Evolutionary conservation across 495 filamentous ascomycete genomes (phyloP).

Genomic region (Penicillium flavigenum): DNA sequence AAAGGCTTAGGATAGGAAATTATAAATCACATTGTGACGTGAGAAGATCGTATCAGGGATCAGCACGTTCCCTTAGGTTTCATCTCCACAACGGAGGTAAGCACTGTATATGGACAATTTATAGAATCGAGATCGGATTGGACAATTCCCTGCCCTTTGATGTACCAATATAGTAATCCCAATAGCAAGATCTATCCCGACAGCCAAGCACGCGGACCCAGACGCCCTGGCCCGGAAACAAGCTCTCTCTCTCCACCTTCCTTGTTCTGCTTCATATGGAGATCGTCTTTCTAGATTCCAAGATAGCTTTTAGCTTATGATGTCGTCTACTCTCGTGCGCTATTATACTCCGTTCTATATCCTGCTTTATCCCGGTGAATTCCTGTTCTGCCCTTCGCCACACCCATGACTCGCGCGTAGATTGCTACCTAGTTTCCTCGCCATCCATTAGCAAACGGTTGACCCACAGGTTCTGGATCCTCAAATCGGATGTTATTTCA

Average conservation of each 20-base stretch:
- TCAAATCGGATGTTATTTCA: not conserved
- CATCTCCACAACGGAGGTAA: conserved; percentile 5
- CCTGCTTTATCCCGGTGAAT: not conserved
- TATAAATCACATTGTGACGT: not conserved
- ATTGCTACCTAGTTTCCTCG: not conserved
- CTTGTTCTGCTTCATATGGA: not conserved
- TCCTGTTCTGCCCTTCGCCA: not conserved
- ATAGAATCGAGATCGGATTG: not conserved
- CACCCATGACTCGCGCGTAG: not conserved
- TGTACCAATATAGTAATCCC: not conserved
- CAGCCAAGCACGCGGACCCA: not conserved
- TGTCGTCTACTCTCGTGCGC: not conserved
- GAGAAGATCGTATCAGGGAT: not conserved
- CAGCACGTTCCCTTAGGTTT: not conserved
- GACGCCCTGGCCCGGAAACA: not conserved
- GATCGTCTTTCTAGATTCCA: not conserved
- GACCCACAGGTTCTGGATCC: not conserved
- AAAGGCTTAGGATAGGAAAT: not conserved
- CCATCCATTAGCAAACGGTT: not conserved
- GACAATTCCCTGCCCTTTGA: not conserved
- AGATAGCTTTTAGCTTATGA: not conserved
- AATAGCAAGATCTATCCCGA: not conserved
- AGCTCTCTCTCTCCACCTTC: conserved; percentile 11
- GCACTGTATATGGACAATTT: conserved; percentile 8
- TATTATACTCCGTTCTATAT: not conserved